A percentile compares a stretch with the other conserved stretches of the same genome.
phyloP scores from a whole-genome alignment of 192 early-diverging fungal genomes.

The Glomus cerebriforme region DNA sequence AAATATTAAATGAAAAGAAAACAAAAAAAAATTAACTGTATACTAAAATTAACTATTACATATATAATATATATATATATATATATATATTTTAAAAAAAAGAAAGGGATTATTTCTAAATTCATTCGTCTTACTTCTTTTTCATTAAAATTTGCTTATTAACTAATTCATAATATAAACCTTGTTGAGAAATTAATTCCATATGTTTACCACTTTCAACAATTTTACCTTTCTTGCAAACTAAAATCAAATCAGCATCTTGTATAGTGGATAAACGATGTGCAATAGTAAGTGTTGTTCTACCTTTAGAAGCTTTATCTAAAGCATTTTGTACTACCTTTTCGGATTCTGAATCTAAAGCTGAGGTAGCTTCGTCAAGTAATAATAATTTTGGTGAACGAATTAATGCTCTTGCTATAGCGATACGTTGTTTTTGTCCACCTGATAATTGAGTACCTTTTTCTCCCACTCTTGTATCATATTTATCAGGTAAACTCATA shows the following conservation, averaged over 20 bases:
- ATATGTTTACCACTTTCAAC: constrained; percentile 64
- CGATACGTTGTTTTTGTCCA: constrained; percentile 80
- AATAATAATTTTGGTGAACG: constrained; percentile 79
- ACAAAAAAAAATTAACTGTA: too few relatives aligned
- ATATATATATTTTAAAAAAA: too few relatives aligned
- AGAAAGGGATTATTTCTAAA: too few relatives aligned
- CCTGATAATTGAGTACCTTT: constrained; percentile 59
- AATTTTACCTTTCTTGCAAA: constrained; percentile 67
- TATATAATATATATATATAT: too few relatives aligned
- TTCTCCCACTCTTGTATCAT: constrained; percentile 65
- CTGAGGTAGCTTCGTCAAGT: constrained; percentile 79
- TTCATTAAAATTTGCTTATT: constrained; percentile 66
- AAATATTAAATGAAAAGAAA: too few relatives aligned
- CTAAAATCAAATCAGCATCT: constrained; percentile 71
- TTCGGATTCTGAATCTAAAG: constrained; percentile 67
- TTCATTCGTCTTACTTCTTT: background rate
- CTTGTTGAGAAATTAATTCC: constrained; percentile 54
- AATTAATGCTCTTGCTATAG: constrained; percentile 84
- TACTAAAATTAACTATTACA: too few relatives aligned
- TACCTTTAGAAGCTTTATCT: constrained; percentile 61
- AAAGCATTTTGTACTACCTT: constrained; percentile 67
- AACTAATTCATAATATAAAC: constrained; percentile 63
- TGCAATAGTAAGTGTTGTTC: constrained; percentile 72
- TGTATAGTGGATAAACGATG: constrained; percentile 73
- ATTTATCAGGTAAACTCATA: constrained; percentile 56